phyloP scores from a whole-genome alignment of 1,284 basidiomycete genomes.

The Macrocystidia cucumis region DNA sequence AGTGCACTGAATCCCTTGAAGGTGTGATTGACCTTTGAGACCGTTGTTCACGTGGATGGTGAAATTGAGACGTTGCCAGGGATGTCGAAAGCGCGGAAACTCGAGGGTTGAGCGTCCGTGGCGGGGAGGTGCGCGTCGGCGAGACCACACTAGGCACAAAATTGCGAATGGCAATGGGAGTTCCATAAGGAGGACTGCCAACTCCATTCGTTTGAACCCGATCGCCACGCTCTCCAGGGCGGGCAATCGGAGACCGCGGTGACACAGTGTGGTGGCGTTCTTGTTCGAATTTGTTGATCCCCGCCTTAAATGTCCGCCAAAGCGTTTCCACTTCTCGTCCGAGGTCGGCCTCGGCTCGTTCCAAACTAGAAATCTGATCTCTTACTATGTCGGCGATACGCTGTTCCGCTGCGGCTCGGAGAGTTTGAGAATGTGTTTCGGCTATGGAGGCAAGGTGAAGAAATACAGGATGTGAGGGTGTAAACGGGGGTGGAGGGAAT shows the following conservation, averaged over 20 bases:
- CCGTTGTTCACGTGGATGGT: conserved; percentile 35
- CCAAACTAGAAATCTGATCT: conserved; percentile 49
- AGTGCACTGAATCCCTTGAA: no score
- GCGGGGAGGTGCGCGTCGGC: conserved; percentile 24
- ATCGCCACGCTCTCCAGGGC: conserved; percentile 15
- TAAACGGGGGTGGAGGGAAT: conserved; percentile 70
- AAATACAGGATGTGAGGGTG: conserved; percentile 68
- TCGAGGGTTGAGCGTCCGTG: conserved; percentile 30
- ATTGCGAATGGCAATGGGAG: conserved; percentile 38
- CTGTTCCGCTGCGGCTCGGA: conserved; percentile 52
- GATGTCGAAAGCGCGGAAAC: conserved; percentile 65
- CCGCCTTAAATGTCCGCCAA: conserved; percentile 53
- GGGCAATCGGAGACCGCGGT: conserved; percentile 11
- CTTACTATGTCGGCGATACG: conserved; percentile 47
- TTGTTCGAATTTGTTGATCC: conserved; percentile 39
- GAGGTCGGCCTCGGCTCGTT: conserved; percentile 45
- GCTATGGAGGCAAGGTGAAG: conserved; percentile 55
- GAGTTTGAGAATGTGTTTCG: conserved; percentile 40
- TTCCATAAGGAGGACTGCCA: conserved; percentile 13
- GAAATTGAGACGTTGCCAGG: conserved; percentile 51
- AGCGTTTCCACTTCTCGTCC: conserved; percentile 52
- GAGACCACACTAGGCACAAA: conserved; percentile 46
- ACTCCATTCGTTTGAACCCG: conserved; percentile 12
- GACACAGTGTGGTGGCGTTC: conserved; percentile 20
- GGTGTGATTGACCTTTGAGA: conserved; percentile 17